Evolutionary conservation across 176 grass and related monocot species (phyloP).

Genomic region (Aegilops sharonensis): DNA sequence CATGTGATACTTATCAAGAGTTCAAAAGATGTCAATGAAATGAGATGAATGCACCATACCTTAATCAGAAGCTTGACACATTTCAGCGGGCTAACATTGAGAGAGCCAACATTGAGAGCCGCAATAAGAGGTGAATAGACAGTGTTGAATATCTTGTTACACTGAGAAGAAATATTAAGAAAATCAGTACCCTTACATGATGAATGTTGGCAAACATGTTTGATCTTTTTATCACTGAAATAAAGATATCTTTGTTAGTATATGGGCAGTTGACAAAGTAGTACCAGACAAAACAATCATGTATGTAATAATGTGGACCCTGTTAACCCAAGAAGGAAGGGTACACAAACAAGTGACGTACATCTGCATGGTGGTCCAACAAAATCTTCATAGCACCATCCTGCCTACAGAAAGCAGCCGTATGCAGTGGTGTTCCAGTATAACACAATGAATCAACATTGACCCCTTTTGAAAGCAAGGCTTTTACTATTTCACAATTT

Average conservation of each 20-base stretch:
- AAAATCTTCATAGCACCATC: slow-evolving; percentile 7
- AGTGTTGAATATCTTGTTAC: neutral
- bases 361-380: slow-evolving; percentile 5
- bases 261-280: neutral
- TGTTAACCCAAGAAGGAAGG: neutral
- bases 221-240: too few relatives aligned
- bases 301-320: too few relatives aligned
- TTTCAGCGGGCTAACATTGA: neutral
- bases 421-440: neutral
- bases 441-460: neutral
- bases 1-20: too few relatives aligned
- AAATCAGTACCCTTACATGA: slow-evolving; percentile 13
- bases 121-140: slow-evolving; percentile 12
- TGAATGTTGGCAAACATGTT: neutral
- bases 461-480: slow-evolving; percentile 18
- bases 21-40: too few relatives aligned
- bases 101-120: neutral
- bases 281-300: too few relatives aligned
- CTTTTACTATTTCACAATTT: slow-evolving; percentile 19
- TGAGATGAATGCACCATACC: neutral
- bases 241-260: too few relatives aligned
- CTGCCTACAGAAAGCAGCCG: neutral
- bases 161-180: slow-evolving; percentile 19
- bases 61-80: slow-evolving; percentile 35
- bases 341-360: neutral